Conservation (phyloP, 192 early-diverging fungal genomes). For the Physocladia obscura region DNA sequence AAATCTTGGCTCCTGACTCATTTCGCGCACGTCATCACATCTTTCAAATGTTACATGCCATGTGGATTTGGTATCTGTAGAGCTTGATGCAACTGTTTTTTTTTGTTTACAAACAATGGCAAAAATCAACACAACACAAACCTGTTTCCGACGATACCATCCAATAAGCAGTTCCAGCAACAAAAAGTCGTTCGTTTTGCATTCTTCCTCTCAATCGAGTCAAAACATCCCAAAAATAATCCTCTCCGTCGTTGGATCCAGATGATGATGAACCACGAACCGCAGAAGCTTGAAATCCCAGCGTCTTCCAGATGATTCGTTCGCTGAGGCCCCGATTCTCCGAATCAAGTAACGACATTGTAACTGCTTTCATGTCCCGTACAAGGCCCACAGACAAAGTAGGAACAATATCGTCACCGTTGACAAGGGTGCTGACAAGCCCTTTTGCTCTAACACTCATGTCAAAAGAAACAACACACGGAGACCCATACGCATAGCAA, state of each 20-base stretch:
- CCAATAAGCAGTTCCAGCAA: conserved; percentile 70
- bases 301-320: conserved; percentile 42
- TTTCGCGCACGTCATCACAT: conserved; percentile 73
- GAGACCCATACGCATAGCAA: conserved; percentile 81
- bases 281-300: conserved; percentile 32
- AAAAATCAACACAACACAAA: not conserved
- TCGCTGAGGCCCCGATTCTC: conserved; percentile 46
- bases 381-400: conserved; percentile 75
- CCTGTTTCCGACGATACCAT: conserved; percentile 45
- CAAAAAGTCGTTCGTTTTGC: conserved; percentile 78
- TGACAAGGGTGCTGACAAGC: conserved; percentile 77
- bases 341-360: conserved; percentile 38
- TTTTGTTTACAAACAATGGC: not conserved
- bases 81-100: not conserved
- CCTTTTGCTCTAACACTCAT: conserved; percentile 62
- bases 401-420: conserved; percentile 78
- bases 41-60: conserved; percentile 46
- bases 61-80: conserved; percentile 17
- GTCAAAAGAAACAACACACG: conserved; percentile 70
- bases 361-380: conserved; percentile 77
- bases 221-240: conserved; percentile 83
- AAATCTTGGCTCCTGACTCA: conserved; percentile 81
- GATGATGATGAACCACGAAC: not conserved
- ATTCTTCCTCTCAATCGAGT: conserved; percentile 78
- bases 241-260: conserved; percentile 45